Percentiles rank a stretch among this genome's conserved stretches.
phyloP scores from a whole-genome alignment of 2,329 filamentous ascomycete species.

The Hypocreales sp. region DNA sequence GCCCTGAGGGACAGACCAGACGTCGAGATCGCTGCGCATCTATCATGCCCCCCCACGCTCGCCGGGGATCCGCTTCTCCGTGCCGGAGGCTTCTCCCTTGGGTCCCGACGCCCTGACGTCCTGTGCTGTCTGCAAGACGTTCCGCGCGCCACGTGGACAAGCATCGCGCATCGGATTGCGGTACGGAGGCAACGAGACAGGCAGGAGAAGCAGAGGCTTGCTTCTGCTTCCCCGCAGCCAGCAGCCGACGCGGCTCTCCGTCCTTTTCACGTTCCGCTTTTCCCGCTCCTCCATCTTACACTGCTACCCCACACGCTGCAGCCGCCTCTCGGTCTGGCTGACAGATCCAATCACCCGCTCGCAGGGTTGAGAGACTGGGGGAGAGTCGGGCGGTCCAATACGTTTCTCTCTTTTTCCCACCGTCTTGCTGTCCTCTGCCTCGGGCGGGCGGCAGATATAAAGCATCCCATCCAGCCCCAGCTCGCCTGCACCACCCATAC shows the following conservation, averaged over 20 bases:
- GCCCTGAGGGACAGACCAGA: no score
- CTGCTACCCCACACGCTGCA: conserved; percentile 15
- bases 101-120: conserved; percentile 22
- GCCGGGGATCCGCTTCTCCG: conserved; percentile 21
- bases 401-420: background rate
- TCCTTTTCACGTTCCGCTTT: no score
- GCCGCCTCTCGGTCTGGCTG: conserved; percentile 2
- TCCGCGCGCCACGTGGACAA: no score
- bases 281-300: conserved; percentile 1
- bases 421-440: no score
- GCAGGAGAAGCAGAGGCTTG: background rate
- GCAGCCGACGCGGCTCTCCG: no score
- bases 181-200: background rate
- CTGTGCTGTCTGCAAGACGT: no score
- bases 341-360: conserved; percentile 10
- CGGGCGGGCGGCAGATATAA: background rate
- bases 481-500: no score
- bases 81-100: conserved; percentile 23
- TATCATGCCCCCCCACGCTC: conserved; percentile 21
- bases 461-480: no score
- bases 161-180: no score
- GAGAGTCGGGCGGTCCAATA: background rate
- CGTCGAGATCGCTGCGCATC: background rate
- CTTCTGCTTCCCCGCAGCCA: background rate
- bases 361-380: no score